Conservation (phyloP, 148 eudicot genomes). For the Simmondsia chinensis region DNA sequence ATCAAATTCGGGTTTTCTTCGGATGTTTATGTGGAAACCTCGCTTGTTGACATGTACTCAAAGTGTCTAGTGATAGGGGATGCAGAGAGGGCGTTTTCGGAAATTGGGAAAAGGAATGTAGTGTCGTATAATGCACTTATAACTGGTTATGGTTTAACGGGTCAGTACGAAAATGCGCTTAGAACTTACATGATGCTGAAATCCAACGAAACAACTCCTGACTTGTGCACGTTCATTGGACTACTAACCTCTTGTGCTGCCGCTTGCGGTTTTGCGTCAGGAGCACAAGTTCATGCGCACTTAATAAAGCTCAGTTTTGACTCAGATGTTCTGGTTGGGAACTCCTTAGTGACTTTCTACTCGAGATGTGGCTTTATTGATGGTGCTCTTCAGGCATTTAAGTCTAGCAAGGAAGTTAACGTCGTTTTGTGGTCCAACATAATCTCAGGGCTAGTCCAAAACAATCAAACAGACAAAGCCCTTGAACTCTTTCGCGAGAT, state of each 20-base stretch:
- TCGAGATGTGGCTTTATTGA: constrained; percentile 27
- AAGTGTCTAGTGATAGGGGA: constrained; percentile 28
- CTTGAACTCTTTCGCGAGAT: constrained; percentile 23
- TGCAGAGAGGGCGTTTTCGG: constrained; percentile 28
- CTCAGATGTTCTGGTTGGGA: constrained; percentile 20
- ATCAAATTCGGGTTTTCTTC: constrained; percentile 19
- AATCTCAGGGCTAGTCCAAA: constrained; percentile 33
- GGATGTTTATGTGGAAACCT: constrained; percentile 31
- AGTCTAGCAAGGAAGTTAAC: constrained; percentile 19
- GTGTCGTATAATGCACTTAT: constrained; percentile 38
- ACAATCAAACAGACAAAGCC: constrained; percentile 19
- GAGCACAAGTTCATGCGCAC: constrained; percentile 27
- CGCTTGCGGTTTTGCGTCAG: constrained; percentile 17
- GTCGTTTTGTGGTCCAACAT: constrained; percentile 35
- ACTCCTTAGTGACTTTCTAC: constrained; percentile 32
- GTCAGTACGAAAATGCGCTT: constrained; percentile 19
- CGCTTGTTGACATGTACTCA: constrained; percentile 35
- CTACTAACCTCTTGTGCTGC: constrained; percentile 23
- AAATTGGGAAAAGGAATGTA: constrained; percentile 23
- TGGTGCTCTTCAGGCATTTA: constrained; percentile 21
- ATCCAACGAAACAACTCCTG: constrained; percentile 22
- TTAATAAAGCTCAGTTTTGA: constrained; percentile 21
- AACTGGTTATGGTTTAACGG: constrained; percentile 26
- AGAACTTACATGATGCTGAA: constrained; percentile 14
- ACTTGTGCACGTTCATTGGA: constrained; percentile 21